phyloP scores from a whole-genome alignment of 306 rosid species.

The Albizia julibrissin region DNA sequence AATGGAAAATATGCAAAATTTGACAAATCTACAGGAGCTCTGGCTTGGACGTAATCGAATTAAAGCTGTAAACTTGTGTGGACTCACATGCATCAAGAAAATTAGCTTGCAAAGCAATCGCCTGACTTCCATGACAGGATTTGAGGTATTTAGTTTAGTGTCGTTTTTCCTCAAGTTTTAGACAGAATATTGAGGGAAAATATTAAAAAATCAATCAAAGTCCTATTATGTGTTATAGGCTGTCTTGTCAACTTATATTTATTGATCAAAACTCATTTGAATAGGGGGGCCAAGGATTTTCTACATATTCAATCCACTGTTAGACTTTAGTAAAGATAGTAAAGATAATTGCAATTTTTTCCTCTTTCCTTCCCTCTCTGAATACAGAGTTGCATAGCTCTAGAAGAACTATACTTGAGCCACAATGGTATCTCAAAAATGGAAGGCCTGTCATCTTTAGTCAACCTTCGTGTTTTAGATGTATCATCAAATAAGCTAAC shows the following conservation, averaged over 20 bases:
- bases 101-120: slow-evolving; percentile 97
- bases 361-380: slow-evolving; percentile 3
- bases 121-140: slow-evolving; percentile 78
- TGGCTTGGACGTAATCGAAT: slow-evolving; percentile 96
- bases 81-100: slow-evolving; percentile 75
- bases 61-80: slow-evolving; percentile 77
- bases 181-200: neutral
- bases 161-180: neutral
- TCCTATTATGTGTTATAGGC: neutral
- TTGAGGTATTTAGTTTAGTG: slow-evolving; percentile 56
- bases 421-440: slow-evolving; percentile 89
- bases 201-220: neutral
- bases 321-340: slow-evolving; percentile 4
- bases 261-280: slow-evolving; percentile 4
- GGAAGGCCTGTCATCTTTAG: slow-evolving; percentile 86
- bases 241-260: slow-evolving; percentile 21
- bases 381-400: slow-evolving; percentile 67
- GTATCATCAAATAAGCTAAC: slow-evolving; percentile 86
- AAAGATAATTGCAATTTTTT: neutral
- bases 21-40: slow-evolving; percentile 70
- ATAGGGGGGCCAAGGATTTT: neutral
- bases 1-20: slow-evolving; percentile 76
- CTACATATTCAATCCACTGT: slow-evolving; percentile 7
- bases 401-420: slow-evolving; percentile 92
- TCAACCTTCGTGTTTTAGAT: slow-evolving; percentile 82